phyloP scores from a whole-genome alignment of 2,329 filamentous ascomycete genomes.

The Amesomyces nigricolor region DNA sequence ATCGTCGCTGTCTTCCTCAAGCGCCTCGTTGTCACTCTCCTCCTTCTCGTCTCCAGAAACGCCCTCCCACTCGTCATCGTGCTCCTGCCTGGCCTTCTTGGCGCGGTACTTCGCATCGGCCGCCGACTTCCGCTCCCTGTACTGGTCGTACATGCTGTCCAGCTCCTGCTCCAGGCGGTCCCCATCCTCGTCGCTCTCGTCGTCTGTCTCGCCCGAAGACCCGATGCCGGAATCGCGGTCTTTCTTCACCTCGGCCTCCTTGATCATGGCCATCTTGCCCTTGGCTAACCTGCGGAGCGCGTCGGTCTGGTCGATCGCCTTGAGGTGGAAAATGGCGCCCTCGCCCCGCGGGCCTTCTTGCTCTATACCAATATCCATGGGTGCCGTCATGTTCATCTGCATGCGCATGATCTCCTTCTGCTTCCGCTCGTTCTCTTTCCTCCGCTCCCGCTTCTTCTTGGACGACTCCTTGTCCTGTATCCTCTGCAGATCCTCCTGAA shows the following conservation, averaged over 20 bases:
- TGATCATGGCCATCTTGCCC: conserved; percentile 70
- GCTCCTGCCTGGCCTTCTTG: conserved; percentile 78
- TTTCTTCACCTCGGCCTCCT: conserved; percentile 50
- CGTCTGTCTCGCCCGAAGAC: conserved; percentile 50
- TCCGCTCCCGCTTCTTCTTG: conserved; percentile 75
- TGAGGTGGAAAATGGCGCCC: conserved; percentile 81
- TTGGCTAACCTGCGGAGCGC: conserved; percentile 63
- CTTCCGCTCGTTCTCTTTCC: conserved; percentile 88
- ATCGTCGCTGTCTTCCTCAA: conserved; percentile 58
- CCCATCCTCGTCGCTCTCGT: conserved; percentile 69
- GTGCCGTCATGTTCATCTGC: conserved; percentile 95
- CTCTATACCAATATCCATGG: conserved; percentile 92
- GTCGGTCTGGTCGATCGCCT: conserved; percentile 70
- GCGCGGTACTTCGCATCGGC: conserved; percentile 82
- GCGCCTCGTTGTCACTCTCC: conserved; percentile 51
- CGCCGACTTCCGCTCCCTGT: conserved; percentile 72
- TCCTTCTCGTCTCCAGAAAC: conserved; percentile 63
- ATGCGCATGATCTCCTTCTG: conserved; percentile 91
- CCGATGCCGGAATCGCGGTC: conserved; percentile 56
- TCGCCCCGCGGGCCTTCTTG: conserved; percentile 72
- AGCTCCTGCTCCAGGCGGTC: conserved; percentile 80
- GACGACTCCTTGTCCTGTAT: conserved; percentile 73
- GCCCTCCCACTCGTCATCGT: conserved; percentile 89
- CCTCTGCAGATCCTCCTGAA: conserved; percentile 80
- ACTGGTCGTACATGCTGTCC: conserved; percentile 81